Percentiles rank a stretch among this genome's conserved stretches.
Conservation (phyloP, 73 alveolate species). For the Durusdinium trenchii region DNA sequence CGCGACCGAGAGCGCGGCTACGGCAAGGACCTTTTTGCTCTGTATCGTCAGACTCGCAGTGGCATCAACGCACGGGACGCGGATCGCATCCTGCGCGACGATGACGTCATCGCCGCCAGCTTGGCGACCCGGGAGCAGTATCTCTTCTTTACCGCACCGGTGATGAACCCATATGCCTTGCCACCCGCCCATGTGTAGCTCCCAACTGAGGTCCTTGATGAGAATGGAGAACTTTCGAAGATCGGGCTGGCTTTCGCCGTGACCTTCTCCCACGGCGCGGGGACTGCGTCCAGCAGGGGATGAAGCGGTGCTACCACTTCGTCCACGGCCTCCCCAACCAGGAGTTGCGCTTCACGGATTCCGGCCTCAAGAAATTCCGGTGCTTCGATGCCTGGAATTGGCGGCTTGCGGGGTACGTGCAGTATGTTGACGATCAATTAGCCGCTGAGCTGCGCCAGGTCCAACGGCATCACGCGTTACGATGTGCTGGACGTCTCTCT, state of each 20-base stretch:
- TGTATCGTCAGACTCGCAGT: neutral
- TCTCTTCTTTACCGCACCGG: too few species aligned
- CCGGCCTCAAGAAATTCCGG: neutral
- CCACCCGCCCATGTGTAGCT: neutral
- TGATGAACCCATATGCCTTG: too few species aligned
- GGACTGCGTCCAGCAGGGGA: neutral
- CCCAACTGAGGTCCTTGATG: neutral
- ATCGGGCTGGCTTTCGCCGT: neutral
- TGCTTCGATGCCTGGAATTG: neutral
- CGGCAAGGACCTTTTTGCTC: neutral
- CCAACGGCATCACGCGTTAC: conserved; percentile 23
- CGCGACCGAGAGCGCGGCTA: neutral
- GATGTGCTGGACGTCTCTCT: neutral
- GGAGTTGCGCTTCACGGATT: neutral
- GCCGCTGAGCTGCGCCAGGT: conserved; percentile 12
- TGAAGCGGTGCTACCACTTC: conserved; percentile 20
- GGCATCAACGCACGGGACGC: conserved; percentile 38
- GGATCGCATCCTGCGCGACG: neutral
- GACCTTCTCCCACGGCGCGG: conserved; percentile 2
- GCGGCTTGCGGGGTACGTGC: neutral
- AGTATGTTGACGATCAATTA: neutral
- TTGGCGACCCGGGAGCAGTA: conserved; percentile 15
- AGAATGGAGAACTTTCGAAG: neutral
- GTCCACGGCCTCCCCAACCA: neutral
- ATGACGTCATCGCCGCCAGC: too few species aligned